Base-by-base conservation (phyloP, 306 rosid species). In the Begonia loranthoides region DNA sequence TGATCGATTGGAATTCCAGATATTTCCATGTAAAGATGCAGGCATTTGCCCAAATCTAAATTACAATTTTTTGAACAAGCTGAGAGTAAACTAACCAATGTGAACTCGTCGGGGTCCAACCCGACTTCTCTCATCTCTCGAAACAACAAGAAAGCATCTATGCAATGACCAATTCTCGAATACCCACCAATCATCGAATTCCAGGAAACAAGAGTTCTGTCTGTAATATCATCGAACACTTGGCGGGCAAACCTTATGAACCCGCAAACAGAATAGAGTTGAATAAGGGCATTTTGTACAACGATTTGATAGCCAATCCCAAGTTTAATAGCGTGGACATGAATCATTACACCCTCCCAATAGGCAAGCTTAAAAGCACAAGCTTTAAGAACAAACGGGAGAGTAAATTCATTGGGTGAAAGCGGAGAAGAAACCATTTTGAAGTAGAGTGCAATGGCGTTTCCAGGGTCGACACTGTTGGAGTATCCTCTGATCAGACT, bases 161-260 rank as follows among this genome's bases (percentile, higher is more conserved):
- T 10, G 13, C 52, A 63, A 12, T 1, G 50, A 12, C 83, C 78
- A 68, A 39, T 51, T 67, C 76, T 75, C 15, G 73, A 62, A 63
- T 86, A 82, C 45, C 80, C 89, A 28, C 72, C 64, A 44, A 82
- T 73, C 75, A 87, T 80, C 11, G 78, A 77, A 59, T 82, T 87
- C 89, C 96, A 87, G 0, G 94, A 73, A 22, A 86, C 93, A 50
- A 82, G 50, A 9, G 78, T 79, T 62, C 59, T 75, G 1, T 70
- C 59, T 4, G 74, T 52, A 58, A 73, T 75, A 46, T 67, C 89
- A 57, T 82, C 84, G 41, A 87, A 82, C 82, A 87, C 36, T 21
- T 56, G 53, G 51, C 56, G 76, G 0, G 89, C 94, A 28, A 73
- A 59, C 6, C 3, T 44, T 17, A 75, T 44, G 48, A 66, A 50